Base-by-base conservation (phyloP, 2,329 filamentous ascomycete genomes). In the Talaromyces piceae region DNA sequence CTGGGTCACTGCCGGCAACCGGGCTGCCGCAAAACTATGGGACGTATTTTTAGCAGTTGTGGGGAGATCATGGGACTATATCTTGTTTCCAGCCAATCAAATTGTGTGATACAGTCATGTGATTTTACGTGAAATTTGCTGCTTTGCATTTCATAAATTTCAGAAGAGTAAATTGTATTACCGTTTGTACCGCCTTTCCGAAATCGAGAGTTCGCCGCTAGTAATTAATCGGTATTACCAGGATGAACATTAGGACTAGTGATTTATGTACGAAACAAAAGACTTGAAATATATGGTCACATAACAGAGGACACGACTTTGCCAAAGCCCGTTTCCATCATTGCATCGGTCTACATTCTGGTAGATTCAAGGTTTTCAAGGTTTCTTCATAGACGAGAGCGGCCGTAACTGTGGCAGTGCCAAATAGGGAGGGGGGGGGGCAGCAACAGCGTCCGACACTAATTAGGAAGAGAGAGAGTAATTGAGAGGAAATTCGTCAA, bases 301-400 rank as follows among this genome's bases (percentile, higher is more conserved):
- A 45, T 75, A 74, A 62, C 85, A 86, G n/a, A 86, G 65, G 67
- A 86, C 85, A 57, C 82, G 16, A 86, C 80, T 11, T 79, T 82
- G 0, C 74, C 79, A 33, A 82, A 79, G 41, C 81, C 81, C n/a
- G 37, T 81, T 64, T 47, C 71, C 67, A 56, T 74, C 57, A 4
- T 65, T 62, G 1, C 59, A 58, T 2, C 73, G 71, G 8, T 73
- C 67, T 3, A 67, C 59, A 45, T 77, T 74, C 52, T 75, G 71
- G 0, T 75, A 77, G 56, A n/a, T n/a, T n/a, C n/a, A n/a, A n/a
- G n/a, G n/a, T n/a, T n/a, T 80, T 82, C 51, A 85, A 74, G 1
- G 68, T 71, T 1, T 78, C 81, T 63, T 86, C 81, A 53, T 81
- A 78, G 56, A 82, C 73, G 0, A 84, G 66, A 0, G 78, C 79